A percentile compares a stretch with the other conserved stretches of the same genome.
Conservation (phyloP, 2,329 filamentous ascomycete species). For the Colletotrichum gigasporum region DNA sequence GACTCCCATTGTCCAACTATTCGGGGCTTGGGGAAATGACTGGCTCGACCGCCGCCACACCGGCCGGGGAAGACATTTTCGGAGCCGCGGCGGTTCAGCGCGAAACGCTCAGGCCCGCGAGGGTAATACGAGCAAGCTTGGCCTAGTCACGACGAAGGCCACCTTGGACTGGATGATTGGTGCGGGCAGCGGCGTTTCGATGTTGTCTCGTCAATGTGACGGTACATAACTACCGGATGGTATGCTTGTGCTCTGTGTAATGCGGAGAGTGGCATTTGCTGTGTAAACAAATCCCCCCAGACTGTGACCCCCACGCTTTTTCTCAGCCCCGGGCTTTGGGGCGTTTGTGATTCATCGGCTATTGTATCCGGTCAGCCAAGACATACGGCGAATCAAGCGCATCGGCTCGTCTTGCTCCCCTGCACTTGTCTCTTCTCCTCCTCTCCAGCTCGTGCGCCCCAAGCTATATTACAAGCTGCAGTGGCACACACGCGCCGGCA, state of each 20-base stretch:
- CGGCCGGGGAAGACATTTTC: neutral
- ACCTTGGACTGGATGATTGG: neutral
- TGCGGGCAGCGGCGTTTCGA: neutral
- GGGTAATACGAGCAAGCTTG: neutral
- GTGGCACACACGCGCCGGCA: neutral
- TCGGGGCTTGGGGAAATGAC: too few relatives aligned
- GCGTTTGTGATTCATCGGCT: neutral
- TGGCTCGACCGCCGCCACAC: neutral
- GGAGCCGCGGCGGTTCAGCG: neutral
- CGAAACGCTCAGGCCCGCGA: neutral
- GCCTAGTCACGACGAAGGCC: too few relatives aligned
- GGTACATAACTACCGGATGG: too few relatives aligned
- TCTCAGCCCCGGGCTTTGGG: neutral
- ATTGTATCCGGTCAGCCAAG: too few relatives aligned
- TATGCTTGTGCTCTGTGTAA: neutral
- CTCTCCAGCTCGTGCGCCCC: neutral
- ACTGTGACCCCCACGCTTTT: constrained; percentile 5
- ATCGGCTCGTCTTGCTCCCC: neutral
- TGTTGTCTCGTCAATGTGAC: neutral
- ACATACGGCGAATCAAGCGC: too few relatives aligned
- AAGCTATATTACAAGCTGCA: neutral
- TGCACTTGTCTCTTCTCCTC: neutral
- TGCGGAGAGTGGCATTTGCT: neutral
- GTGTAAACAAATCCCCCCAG: neutral
- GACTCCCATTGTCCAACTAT: too few relatives aligned